Base-by-base conservation (phyloP, 371 early-diverging fungal species). In the Mucor irregularis region DNA sequence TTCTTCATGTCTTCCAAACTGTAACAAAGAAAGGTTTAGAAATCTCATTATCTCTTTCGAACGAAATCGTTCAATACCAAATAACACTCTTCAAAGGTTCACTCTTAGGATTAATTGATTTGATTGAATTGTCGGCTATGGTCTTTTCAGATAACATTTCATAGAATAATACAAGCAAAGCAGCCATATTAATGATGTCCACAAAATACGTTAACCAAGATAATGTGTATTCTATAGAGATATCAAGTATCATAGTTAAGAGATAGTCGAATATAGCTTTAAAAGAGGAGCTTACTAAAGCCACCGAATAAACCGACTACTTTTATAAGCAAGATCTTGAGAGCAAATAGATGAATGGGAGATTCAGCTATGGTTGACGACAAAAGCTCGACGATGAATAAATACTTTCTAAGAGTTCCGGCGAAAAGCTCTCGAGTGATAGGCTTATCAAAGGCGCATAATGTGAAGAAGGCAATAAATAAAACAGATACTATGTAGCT, bases 151-250 rank as follows among this genome's bases (percentile, higher is more conserved):
- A 39, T 4, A 66, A 16, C 53, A 70, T 71, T 26, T 66, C 63
- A 38, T 49, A 52, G 25, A 62, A 72, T 21, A 69, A 33, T 2
- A 44, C 40, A 21, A 31, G 35, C 2, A 66, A 42, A 21, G 56
- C 70, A 31, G 45, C 33, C 19, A 70, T 50, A 26, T 51, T 66
- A 9, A 60, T 14, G 26, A 66, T 35, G 52, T 72, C 72, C 10
- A 62, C 14, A 16, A 38, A 54, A 42, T 62, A 69, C 4, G 51
- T 22, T 0, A 69, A 2, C 22, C 51, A 47, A 14, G 66, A 22
- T 8, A 72, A 48, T 11, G 22, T 46, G 24, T 66, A 62, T n/a
- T 58, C 72, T 69, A 58, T 22, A 24, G 5, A 53, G 34, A 29
- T 16, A n/a, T 13, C 5, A 13, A 51, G 19, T 22, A 45, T 25